Evolutionary conservation across 169 alveolate species (phyloP), one percentile per base, ranked within the genome.

Genomic region (Plasmodium sp.): DNA sequence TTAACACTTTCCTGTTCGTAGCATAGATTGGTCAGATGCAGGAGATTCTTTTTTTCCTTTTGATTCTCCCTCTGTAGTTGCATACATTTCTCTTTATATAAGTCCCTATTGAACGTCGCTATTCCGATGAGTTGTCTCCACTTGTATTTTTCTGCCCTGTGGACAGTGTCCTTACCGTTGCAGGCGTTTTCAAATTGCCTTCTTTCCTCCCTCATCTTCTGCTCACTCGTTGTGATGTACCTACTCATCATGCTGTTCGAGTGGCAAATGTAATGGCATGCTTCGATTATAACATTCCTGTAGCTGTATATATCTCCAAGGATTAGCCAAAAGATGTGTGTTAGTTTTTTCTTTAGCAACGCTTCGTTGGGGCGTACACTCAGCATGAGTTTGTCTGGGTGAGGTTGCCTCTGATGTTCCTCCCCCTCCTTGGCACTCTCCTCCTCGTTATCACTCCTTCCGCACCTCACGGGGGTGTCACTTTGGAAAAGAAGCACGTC

Each of bases 251-350:
- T 6, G 10, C n/a, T 39, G 31, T 84, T 74, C 7, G 79, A 33
- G 14, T 74, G 74, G 22, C 79, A 54, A 16, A 84, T 75, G 33
- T 84, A 84, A 41, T 84, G 36, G 41, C 84, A 84, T 41, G 93
- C 80, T 51, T 84, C 85, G 16, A 31, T 27, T 6, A 84, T 84
- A 34, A 75, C 33, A 74, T 84, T 84, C 56, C 84, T 74, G 27
- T 84, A 84, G 74, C 48, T 84, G 56, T 84, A 84, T 4, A 74
- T 84, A 73, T 84, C 93, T 16, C 93, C 93, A 48, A 84, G 31
- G 7, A 84, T 74, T 36, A 34, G 41, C 93, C 93, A 84, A 51
- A 84, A 84, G 4, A 51, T 74, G 39, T 84, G 51, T 27, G 93
- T 84, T 16, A 84, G 45, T 74, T 84, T 41, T 48, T 84, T 84